Evolutionary conservation across 345 rosid species (phyloP).

Genomic region (Acer campestre): DNA sequence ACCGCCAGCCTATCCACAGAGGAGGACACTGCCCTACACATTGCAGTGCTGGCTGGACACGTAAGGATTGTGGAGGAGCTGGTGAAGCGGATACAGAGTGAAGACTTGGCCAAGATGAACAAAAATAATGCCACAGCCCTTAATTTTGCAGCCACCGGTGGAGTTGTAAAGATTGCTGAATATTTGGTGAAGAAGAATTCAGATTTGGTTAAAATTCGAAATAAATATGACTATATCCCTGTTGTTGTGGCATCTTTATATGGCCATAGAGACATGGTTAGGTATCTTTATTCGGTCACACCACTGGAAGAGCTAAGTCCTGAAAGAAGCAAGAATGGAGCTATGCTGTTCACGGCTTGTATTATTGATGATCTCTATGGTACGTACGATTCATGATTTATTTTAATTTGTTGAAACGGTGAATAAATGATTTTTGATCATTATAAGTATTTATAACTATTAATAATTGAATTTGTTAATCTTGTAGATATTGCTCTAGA

Average conservation of each 20-base stretch:
- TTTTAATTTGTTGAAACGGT: neutral
- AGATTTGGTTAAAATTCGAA: constrained; percentile 43
- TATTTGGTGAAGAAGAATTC: constrained; percentile 46
- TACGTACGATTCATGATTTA: constrained; percentile 14
- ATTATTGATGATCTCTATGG: constrained; percentile 64
- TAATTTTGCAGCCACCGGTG: constrained; percentile 72
- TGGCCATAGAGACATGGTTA: constrained; percentile 60
- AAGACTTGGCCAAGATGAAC: constrained; percentile 36
- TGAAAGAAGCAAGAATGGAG: constrained; percentile 27
- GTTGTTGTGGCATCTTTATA: constrained; percentile 68
- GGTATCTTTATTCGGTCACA: constrained; percentile 53
- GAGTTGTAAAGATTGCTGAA: constrained; percentile 56
- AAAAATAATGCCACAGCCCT: constrained; percentile 61
- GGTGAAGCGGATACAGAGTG: constrained; percentile 23
- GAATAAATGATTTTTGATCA: neutral
- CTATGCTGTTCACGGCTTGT: constrained; percentile 64
- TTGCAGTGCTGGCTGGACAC: constrained; percentile 69
- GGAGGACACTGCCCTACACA: constrained; percentile 65
- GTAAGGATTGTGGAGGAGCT: constrained; percentile 57
- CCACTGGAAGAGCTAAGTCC: constrained; percentile 53
- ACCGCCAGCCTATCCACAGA: constrained; percentile 40
- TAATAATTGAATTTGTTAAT: neutral
- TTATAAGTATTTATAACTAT: neutral
- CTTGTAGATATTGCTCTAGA: constrained; percentile 66
- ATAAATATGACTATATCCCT: constrained; percentile 49